Base-by-base conservation (phyloP, 805 yeast species). In the Brettanomyces sp. region DNA sequence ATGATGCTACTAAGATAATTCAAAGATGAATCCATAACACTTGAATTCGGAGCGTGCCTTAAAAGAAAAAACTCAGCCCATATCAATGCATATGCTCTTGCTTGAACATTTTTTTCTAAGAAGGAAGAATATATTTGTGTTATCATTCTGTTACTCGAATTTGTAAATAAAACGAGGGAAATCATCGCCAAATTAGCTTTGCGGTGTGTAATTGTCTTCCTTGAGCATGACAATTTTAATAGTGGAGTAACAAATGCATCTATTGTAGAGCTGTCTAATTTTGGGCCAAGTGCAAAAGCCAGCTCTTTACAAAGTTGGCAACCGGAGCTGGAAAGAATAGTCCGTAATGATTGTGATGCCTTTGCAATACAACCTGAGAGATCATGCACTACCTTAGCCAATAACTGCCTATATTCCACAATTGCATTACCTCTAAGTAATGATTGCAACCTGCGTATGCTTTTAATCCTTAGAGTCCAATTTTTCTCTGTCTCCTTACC, bases 401-500 rank as follows among this genome's bases (percentile, higher is more conserved):
- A 41, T 0, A 57, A 45, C 0, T 64, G 64, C 4, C 71, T 64
- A 49, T 59, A 65, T 1, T 69, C 67, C 0, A 44, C 41, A 1
- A 66, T 57, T 4, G 58, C 65, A 54, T 79, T 77, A 3, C 90
- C 88, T 40, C 88, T 63, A 3, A 86, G 50, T 4, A 83, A 63
- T 2, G 74, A 68, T 47, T 96, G 71, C 33, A 88, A 56, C 42
- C 70, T 72, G 1, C 74, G 55, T 3, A 88, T 73, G 43, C 68
- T 67, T 44, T 74, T 72, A 54, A 90, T 96, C 56, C 99, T 72
- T 0, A 56, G 53, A 22, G 69, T 64, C 99, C 99, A 93, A 59
- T 93, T 93, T 48, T 73, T 73, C 57, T 93, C 99, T 0, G 95
- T 84, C 60, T 93, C 99, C 56, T 82, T 70, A 4, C 82, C 84